phyloP scores from a whole-genome alignment of 768 basidiomycete species.

The Pulveroboletus ravenelii region DNA sequence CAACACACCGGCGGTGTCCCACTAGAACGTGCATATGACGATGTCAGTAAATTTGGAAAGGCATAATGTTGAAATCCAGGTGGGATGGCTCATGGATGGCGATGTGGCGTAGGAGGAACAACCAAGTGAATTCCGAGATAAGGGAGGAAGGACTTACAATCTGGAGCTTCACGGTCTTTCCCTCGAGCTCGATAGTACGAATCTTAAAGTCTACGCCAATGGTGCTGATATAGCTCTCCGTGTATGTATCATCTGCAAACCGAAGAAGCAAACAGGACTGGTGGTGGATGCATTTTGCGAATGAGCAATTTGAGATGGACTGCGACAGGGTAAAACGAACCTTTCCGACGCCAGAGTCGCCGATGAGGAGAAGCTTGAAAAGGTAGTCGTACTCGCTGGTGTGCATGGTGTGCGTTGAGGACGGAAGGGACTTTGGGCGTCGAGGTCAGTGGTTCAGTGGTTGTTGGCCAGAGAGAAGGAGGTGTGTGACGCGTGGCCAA shows the following conservation, averaged over 20 bases:
- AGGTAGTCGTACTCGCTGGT: constrained; percentile 94
- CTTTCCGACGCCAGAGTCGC: constrained; percentile 95
- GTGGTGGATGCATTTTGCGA: constrained; percentile 21
- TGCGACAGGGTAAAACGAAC: constrained; percentile 36
- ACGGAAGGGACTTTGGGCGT: constrained; percentile 27
- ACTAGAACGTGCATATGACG: constrained; percentile 39
- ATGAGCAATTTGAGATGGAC: constrained; percentile 17
- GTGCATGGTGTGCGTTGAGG: constrained; percentile 54
- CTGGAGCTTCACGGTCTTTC: constrained; percentile 97
- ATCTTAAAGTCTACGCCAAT: constrained; percentile 99
- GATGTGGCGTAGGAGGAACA: background rate
- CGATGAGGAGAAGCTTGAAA: constrained; percentile 93
- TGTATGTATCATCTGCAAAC: constrained; percentile 96
- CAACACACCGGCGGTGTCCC: constrained; percentile 89
- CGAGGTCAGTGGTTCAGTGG: constrained; percentile 25
- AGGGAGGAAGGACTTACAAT: constrained; percentile 61
- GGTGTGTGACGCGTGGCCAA: constrained; percentile 32
- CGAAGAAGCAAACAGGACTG: constrained; percentile 90
- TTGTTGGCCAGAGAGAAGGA: constrained; percentile 32
- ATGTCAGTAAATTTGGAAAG: constrained; percentile 7
- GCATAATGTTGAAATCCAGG: background rate
- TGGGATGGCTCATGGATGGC: background rate
- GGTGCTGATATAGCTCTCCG: constrained; percentile 94
- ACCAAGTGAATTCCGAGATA: background rate
- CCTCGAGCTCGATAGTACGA: constrained; percentile 96